Base-by-base conservation (phyloP, 495 filamentous ascomycete species). In the Bryoglossum gracile region DNA sequence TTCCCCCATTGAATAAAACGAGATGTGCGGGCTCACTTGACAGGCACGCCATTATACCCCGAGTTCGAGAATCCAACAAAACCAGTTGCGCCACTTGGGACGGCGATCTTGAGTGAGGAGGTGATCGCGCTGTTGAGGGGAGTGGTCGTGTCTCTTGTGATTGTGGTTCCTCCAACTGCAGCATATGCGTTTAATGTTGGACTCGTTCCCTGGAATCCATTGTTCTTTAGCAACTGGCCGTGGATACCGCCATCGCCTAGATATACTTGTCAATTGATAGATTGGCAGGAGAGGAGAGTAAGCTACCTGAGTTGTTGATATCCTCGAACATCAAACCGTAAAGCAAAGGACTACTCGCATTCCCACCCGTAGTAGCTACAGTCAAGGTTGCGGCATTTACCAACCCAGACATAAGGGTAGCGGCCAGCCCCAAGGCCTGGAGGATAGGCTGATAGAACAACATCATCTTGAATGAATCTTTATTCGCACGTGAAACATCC, bases 291-390 rank as follows among this genome's bases (percentile, higher is more conserved):
- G n/a, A n/a, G n/a, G n/a, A n/a, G n/a, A n/a, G n/a, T n/a, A n/a
- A n/a, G n/a, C n/a, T n/a, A n/a, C n/a, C n/a, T n/a, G n/a, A n/a
- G n/a, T n/a, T n/a, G n/a, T n/a, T n/a, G n/a, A n/a, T n/a, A n/a
- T 71, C 70, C 68, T 81, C 76, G 43, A 80, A 81, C 74, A 81
- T 79, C 21, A 76, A 61, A 17, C 77, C 78, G 61, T 80, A 79
- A n/a, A 76, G 66, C 18, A 72, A 49, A 2, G 75, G 68, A 51
- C 69, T 74, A 2, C 73, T 75, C 21, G 64, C 62, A 62, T 78
- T 79, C 2, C 74, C 75, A 0, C 70, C 71, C n/a, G 70, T 65
- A 19, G 54, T 65, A 1, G 54, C 42, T 16, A 80, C 75, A 6
- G 47, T 67, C 23, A 66, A 47, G 4, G 53, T 50, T 1, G 41